Conservation (phyloP, 2,329 filamentous ascomycete species). For the Diaporthe capsici region DNA sequence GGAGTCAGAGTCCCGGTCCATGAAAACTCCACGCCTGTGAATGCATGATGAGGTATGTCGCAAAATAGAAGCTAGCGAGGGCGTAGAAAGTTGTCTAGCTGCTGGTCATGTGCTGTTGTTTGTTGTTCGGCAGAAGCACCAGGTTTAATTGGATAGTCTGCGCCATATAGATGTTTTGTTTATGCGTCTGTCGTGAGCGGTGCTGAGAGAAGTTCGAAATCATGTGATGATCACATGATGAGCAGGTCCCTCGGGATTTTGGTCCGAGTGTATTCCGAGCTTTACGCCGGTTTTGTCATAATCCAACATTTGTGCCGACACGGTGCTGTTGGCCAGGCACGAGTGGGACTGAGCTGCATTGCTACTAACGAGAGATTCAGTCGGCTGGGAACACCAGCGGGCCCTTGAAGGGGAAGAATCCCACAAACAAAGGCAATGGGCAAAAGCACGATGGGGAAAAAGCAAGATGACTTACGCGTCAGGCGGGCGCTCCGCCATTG, state of each 20-base stretch:
- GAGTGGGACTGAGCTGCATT: background rate
- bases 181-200: background rate
- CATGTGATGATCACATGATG: background rate
- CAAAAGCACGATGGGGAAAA: background rate
- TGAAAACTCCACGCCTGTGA: slow-evolving; percentile 36
- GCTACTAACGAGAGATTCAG: background rate
- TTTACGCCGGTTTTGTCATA: background rate
- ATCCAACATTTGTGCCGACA: background rate
- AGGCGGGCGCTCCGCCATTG: slow-evolving; percentile 14
- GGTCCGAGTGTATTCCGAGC: too few species aligned
- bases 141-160: background rate
- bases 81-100: slow-evolving; percentile 25
- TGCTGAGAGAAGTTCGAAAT: background rate
- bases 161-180: background rate
- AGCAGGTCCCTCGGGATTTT: background rate
- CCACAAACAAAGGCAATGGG: background rate
- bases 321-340: background rate
- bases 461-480: slow-evolving; percentile 1
- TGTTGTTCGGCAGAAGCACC: background rate
- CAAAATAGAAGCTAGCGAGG: slow-evolving; percentile 24
- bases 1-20: slow-evolving; percentile 8
- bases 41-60: slow-evolving; percentile 30
- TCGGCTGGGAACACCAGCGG: background rate
- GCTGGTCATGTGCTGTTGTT: background rate
- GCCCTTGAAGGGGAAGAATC: too few species aligned